phyloP scores from a whole-genome alignment of 179 eudicot species.

The Pouteria campechiana region DNA sequence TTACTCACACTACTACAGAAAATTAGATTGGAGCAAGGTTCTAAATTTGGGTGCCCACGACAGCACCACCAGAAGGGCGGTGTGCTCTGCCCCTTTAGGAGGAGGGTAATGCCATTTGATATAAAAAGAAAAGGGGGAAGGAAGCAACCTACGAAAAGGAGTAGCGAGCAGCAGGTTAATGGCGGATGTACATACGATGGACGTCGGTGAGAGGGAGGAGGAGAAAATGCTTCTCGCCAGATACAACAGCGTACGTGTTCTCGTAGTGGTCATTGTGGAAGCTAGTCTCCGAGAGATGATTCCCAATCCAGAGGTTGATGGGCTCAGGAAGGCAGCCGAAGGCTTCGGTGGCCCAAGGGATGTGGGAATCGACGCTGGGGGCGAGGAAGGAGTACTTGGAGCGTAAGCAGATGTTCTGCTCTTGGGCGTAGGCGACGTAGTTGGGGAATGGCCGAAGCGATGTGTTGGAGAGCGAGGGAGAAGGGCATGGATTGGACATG shows the following conservation, averaged over 20 bases:
- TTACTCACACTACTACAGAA: too few relatives aligned
- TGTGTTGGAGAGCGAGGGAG: constrained; percentile 32
- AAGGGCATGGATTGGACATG: constrained; percentile 49
- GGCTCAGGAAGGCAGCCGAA: constrained; percentile 77
- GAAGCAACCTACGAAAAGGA: constrained; percentile 51
- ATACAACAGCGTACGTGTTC: constrained; percentile 73
- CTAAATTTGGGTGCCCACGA: too few relatives aligned
- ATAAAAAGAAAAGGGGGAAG: too few relatives aligned
- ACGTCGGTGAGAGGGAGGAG: constrained; percentile 94
- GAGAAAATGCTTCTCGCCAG: constrained; percentile 82
- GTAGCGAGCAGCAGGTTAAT: constrained; percentile 72
- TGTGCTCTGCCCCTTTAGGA: too few relatives aligned
- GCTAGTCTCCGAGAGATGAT: constrained; percentile 48
- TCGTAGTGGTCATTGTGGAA: constrained; percentile 97
- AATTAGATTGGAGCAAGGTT: too few relatives aligned
- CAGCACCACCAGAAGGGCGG: too few relatives aligned
- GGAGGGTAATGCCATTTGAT: too few relatives aligned
- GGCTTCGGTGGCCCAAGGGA: constrained; percentile 83
- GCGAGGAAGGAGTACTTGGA: constrained; percentile 46
- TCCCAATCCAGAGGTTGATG: constrained; percentile 90
- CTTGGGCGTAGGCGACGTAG: constrained; percentile 74
- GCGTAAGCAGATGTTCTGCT: constrained; percentile 83
- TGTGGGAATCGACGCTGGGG: constrained; percentile 51
- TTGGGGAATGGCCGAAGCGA: too few relatives aligned
- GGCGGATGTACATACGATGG: constrained; percentile 71